Percentiles rank a stretch among this genome's conserved stretches.
Evolutionary conservation across 352 stramenopile genomes (phyloP).

Genomic region (Globisporangium parvum): DNA sequence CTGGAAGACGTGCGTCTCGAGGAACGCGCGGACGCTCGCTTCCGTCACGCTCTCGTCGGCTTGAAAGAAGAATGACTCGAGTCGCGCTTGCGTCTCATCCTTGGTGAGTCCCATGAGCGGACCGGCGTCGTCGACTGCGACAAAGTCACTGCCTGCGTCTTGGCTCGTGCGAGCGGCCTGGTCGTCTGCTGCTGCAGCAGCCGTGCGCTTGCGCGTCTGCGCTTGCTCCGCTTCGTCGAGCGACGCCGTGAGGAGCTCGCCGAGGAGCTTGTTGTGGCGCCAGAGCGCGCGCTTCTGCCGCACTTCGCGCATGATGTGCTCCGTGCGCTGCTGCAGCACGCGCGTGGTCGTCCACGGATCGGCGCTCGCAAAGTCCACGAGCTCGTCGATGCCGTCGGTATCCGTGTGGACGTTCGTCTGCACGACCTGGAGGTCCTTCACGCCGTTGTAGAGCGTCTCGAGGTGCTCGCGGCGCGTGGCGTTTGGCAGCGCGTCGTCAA

Average conservation of each 20-base stretch:
- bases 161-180: constrained; percentile 5
- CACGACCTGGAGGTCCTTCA: constrained; percentile 40
- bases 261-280: constrained; percentile 52
- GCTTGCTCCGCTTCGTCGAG: constrained; percentile 26
- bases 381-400: constrained; percentile 23
- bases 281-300: constrained; percentile 33
- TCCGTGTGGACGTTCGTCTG: constrained; percentile 31
- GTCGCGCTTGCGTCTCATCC: constrained; percentile 29
- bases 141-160: constrained; percentile 2
- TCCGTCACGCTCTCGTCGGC: constrained; percentile 19
- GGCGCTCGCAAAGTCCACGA: constrained; percentile 28
- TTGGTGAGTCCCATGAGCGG: constrained; percentile 25
- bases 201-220: constrained; percentile 12
- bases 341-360: constrained; percentile 24
- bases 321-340: constrained; percentile 19
- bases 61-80: constrained; percentile 39
- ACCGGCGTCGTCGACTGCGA: constrained; percentile 5
- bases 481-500: not conserved
- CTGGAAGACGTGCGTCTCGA: constrained; percentile 30
- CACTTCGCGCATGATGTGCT: constrained; percentile 29
- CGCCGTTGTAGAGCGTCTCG: constrained; percentile 26
- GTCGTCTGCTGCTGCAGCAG: not conserved
- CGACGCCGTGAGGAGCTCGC: constrained; percentile 29
- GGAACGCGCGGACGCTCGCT: constrained; percentile 26
- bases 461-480: constrained; percentile 17